Base-by-base conservation (phyloP, 2,329 filamentous ascomycete species). In the Fusarium staphyleae region DNA sequence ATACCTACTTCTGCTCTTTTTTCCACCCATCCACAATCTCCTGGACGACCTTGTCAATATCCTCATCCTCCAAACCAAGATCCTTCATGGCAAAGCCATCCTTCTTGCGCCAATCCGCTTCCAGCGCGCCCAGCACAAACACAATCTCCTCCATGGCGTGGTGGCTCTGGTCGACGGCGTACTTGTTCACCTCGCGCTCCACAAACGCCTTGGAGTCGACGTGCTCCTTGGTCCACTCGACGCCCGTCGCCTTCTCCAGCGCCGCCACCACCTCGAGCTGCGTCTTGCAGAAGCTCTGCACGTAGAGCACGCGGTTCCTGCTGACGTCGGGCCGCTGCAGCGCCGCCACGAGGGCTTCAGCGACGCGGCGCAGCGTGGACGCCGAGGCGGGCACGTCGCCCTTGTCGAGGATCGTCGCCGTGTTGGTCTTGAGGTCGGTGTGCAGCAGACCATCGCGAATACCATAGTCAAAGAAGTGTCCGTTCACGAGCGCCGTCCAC, bases 391-490 rank as follows among this genome's bases (percentile, higher is more conserved):
- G 63, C 3, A 70, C 66, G 39, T 82, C 72, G 3, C 85, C 85
- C 3, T 77, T 79, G 61, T 87, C 80, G 13, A 77, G 78, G 5
- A 86, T 70, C 1, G 70, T 74, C 2, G 76, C 75, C 12, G 69
- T 75, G 16, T 75, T 72, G 2, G 70, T 70, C n/a, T 75, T 72
- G 2, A 74, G 52, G 50, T 83, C 74, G 52, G 85, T 79, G 4
- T 75, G 75, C 1, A 71, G 55, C 55, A 76, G 55, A 7, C 70
- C 69, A 36, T 66, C 62, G 4, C 58, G 57, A 13, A 79, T 54
- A 13, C 76, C 77, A 80, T 79, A 86, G 79, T 87, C 74, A 36
- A 77, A 74, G 42, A 76, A 76, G 46, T 75, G 70, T 44, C 81
- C 69, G 74, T 78, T 71, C 64, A 76, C 66, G 5, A 80, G 58